phyloP scores from a whole-genome alignment of 2,329 filamentous ascomycete species.

The Apiospora rasikravindrae region DNA sequence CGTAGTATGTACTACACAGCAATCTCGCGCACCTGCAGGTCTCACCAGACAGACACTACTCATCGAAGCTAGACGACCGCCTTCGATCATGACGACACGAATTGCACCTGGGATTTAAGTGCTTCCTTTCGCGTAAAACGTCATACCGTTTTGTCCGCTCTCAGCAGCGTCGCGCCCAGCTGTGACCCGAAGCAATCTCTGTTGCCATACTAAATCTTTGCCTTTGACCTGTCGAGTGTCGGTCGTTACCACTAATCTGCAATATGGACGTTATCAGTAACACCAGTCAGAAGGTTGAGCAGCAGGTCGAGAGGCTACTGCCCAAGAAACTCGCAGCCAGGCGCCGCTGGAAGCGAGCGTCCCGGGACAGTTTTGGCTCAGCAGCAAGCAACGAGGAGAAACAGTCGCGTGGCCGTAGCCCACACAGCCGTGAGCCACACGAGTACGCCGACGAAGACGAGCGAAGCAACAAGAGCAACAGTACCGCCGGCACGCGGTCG shows the following conservation, averaged over 20 bases:
- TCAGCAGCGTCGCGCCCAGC: background rate
- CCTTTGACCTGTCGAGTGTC: background rate
- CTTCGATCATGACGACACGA: conserved; percentile 5
- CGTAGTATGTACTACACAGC: background rate
- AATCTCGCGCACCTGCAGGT: background rate
- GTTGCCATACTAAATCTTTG: background rate
- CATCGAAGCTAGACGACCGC: background rate
- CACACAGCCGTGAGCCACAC: conserved; percentile 29
- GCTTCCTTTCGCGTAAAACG: background rate
- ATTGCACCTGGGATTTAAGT: background rate
- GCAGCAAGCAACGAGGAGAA: conserved; percentile 37
- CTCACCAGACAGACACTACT: background rate
- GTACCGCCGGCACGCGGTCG: background rate
- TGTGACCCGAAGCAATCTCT: background rate
- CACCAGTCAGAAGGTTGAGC: conserved; percentile 47
- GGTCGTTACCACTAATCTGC: background rate
- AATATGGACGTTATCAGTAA: conserved; percentile 28
- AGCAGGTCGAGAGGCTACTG: conserved; percentile 58
- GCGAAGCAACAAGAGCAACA: conserved; percentile 23
- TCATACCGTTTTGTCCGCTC: background rate
- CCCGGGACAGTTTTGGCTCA: conserved; percentile 42
- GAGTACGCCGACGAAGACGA: conserved; percentile 29
- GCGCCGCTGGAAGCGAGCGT: conserved; percentile 51
- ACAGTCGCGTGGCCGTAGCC: conserved; percentile 35
- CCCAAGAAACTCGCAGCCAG: conserved; percentile 56